phyloP scores from a whole-genome alignment of 345 rosid genomes.

The Aurinia saxatilis region DNA sequence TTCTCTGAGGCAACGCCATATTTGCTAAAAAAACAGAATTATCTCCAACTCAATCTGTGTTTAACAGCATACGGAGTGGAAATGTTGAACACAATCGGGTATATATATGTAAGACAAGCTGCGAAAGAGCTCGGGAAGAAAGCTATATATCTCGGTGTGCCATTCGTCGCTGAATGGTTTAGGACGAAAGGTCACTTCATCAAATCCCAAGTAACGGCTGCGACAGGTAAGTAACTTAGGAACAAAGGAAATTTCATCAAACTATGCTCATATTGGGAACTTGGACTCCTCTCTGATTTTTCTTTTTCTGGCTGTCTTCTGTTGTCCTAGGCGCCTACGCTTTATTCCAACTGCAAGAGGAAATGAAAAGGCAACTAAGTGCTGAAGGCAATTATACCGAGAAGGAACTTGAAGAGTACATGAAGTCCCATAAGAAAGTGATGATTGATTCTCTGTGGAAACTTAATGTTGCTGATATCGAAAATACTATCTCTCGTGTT shows the following conservation, averaged over 20 bases:
- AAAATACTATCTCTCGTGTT: conserved; percentile 87
- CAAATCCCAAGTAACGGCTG: conserved; percentile 98
- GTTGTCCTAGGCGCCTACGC: conserved; percentile 78
- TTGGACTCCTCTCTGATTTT: too few species aligned
- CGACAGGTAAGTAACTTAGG: conserved; percentile 79
- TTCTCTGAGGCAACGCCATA: conserved; percentile 13
- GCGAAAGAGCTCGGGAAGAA: conserved; percentile 98
- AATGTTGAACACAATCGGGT: conserved; percentile 92
- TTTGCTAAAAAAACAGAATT: neutral
- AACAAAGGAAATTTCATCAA: conserved; percentile 61
- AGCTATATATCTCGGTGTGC: conserved; percentile 75
- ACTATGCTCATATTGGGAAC: conserved; percentile 24
- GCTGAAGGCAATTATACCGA: conserved; percentile 87
- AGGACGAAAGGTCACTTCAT: conserved; percentile 90
- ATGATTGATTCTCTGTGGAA: conserved; percentile 97
- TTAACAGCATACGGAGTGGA: conserved; percentile 87
- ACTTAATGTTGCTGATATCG: conserved; percentile 96
- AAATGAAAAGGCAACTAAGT: conserved; percentile 92
- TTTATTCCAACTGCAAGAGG: conserved; percentile 95
- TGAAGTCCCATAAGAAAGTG: conserved; percentile 82
- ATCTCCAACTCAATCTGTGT: neutral
- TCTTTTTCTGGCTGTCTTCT: neutral
- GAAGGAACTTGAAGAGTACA: conserved; percentile 86
- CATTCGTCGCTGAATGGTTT: conserved; percentile 96
- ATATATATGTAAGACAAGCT: conserved; percentile 85